Evolutionary conservation across 768 basidiomycete species (phyloP).

Genomic region (Mycena capillaripes): DNA sequence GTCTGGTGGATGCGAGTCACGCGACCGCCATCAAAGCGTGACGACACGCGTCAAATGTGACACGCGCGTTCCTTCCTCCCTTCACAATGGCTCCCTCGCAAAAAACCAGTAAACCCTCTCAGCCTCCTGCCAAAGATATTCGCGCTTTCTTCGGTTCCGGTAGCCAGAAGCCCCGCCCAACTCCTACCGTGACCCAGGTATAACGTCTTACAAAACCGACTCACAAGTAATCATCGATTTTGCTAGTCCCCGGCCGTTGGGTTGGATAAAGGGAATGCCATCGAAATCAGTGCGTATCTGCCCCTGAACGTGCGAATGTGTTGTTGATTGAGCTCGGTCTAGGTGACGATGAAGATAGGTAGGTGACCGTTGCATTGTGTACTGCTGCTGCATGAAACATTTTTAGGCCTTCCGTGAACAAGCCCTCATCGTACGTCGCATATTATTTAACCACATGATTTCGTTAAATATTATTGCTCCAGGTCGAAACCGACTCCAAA

Average conservation of each 20-base stretch:
- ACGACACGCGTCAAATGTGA: conserved; percentile 29
- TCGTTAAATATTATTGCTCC: neutral
- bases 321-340: neutral
- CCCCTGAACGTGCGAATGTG: neutral
- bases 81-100: conserved; percentile 30
- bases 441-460: neutral
- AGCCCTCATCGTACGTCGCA: neutral
- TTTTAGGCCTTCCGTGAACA: conserved; percentile 3
- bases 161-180: conserved; percentile 18
- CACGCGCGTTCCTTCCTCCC: conserved; percentile 9
- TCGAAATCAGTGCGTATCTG: conserved; percentile 48
- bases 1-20: too few species aligned
- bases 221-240: neutral
- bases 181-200: conserved; percentile 20
- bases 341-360: conserved; percentile 42
- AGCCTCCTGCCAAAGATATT: conserved; percentile 52
- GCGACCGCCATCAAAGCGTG: conserved; percentile 2
- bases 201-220: neutral
- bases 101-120: conserved; percentile 31
- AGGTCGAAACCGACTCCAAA: conserved; percentile 15
- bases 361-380: neutral
- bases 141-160: conserved; percentile 53
- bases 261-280: conserved; percentile 39
- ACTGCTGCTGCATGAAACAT: neutral
- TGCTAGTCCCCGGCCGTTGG: neutral